Evolutionary conservation across 768 basidiomycete genomes (phyloP).

Genomic region (Rhizopogon rudus): DNA sequence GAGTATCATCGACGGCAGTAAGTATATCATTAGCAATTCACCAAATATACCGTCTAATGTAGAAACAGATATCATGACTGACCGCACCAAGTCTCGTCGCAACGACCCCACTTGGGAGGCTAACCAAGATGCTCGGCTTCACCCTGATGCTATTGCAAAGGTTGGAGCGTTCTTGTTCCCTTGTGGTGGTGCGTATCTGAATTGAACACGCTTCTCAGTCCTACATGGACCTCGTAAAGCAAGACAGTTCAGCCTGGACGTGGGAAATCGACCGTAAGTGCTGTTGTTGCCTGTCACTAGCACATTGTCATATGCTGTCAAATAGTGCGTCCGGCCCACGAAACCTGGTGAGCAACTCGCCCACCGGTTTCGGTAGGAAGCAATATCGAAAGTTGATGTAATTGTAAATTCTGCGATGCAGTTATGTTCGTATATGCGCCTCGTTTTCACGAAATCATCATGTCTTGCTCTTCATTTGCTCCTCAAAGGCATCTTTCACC

Average conservation of each 20-base stretch:
- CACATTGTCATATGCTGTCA: background rate
- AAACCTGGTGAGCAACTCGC: constrained; percentile 38
- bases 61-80: constrained; percentile 16
- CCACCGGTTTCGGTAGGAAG: background rate
- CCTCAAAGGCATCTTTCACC: constrained; percentile 47
- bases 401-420: background rate
- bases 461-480: constrained; percentile 28
- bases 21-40: background rate
- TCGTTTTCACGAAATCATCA: constrained; percentile 1
- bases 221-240: constrained; percentile 61
- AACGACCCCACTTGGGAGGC: constrained; percentile 35
- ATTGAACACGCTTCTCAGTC: constrained; percentile 34
- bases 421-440: background rate
- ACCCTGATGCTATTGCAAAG: constrained; percentile 65
- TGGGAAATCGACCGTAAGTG: constrained; percentile 76
- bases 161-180: constrained; percentile 30
- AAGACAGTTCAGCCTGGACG: constrained; percentile 69
- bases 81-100: constrained; percentile 24
- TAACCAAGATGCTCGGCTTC: constrained; percentile 44
- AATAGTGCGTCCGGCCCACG: constrained; percentile 47
- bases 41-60: background rate
- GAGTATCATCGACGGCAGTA: background rate
- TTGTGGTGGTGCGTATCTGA: background rate
- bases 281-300: background rate
- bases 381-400: background rate